Base-by-base conservation (phyloP, 2,329 filamentous ascomycete genomes). In the Gliomastix tumulicola region DNA sequence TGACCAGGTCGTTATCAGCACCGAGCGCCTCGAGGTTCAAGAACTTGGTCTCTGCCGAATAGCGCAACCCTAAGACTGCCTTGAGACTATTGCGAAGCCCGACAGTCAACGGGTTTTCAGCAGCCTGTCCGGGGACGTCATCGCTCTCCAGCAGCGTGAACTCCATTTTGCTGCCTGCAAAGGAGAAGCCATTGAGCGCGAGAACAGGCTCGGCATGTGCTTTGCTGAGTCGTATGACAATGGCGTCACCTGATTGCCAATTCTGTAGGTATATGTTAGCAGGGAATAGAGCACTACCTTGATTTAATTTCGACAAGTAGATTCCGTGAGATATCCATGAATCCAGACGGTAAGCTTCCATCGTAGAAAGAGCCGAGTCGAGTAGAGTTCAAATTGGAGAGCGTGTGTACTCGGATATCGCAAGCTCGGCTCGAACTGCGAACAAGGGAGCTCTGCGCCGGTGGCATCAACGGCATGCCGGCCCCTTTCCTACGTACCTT, bases 401-500 rank as follows among this genome's bases (percentile, higher is more conserved):
- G n/a, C n/a, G n/a, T n/a, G n/a, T n/a, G n/a, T n/a, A n/a, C n/a
- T n/a, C n/a, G n/a, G n/a, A n/a, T n/a, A n/a, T n/a, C n/a, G n/a
- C n/a, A n/a, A n/a, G n/a, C n/a, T n/a, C n/a, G n/a, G n/a, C n/a
- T n/a, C n/a, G n/a, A n/a, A n/a, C n/a, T n/a, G n/a, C n/a, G n/a
- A n/a, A n/a, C n/a, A n/a, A n/a, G n/a, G n/a, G n/a, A n/a, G n/a
- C n/a, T n/a, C n/a, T n/a, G n/a, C n/a, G n/a, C n/a, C n/a, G n/a
- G n/a, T n/a, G n/a, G n/a, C n/a, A n/a, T n/a, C n/a, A n/a, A n/a
- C n/a, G n/a, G n/a, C n/a, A n/a, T n/a, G n/a, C n/a, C n/a, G n/a
- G n/a, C n/a, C n/a, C n/a, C n/a, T n/a, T n/a, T n/a, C 43, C 37
- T 59, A 84, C 82, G 77, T 84, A 88, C 84, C 80, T 87, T 86